phyloP scores from a whole-genome alignment of 805 yeast genomes.

The Cyberlindnera xishuangbannaensis region DNA sequence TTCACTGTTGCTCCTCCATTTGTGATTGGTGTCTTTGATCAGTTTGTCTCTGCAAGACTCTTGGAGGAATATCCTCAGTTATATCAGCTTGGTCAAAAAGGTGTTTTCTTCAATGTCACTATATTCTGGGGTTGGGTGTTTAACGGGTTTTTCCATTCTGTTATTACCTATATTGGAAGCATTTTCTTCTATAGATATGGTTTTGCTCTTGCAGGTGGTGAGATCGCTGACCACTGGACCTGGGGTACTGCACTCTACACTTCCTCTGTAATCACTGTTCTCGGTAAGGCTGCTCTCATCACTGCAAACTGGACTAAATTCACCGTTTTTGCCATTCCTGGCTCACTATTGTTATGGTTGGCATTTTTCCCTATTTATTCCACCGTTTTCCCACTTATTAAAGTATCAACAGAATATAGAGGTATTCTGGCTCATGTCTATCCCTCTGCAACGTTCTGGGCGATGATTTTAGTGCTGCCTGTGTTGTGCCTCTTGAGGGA shows the following conservation, averaged over 20 bases:
- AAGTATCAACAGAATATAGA: constrained; percentile 76
- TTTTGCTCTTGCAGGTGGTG: constrained; percentile 59
- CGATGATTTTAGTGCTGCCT: constrained; percentile 70
- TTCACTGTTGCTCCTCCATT: constrained; percentile 95
- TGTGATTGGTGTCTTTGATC: constrained; percentile 94
- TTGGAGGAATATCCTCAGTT: constrained; percentile 89
- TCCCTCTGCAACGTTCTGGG: constrained; percentile 79
- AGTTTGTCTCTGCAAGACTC: constrained; percentile 85
- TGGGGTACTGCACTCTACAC: constrained; percentile 93
- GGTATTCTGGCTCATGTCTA: constrained; percentile 78
- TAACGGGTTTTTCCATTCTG: constrained; percentile 93
- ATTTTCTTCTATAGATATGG: constrained; percentile 65
- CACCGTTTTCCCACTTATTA: constrained; percentile 72
- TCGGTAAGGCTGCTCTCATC: constrained; percentile 92
- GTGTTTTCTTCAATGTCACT: constrained; percentile 81
- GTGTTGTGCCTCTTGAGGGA: constrained; percentile 78
- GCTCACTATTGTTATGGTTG: constrained; percentile 82
- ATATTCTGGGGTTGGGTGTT: constrained; percentile 97
- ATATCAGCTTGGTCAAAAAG: constrained; percentile 84
- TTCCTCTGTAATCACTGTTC: constrained; percentile 77
- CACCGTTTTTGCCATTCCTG: constrained; percentile 89
- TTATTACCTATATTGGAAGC: constrained; percentile 71
- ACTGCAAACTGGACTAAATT: constrained; percentile 94
- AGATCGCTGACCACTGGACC: constrained; percentile 81
- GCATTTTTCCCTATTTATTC: constrained; percentile 84